phyloP scores from a whole-genome alignment of 768 basidiomycete genomes.

The Boletellus ananas region DNA sequence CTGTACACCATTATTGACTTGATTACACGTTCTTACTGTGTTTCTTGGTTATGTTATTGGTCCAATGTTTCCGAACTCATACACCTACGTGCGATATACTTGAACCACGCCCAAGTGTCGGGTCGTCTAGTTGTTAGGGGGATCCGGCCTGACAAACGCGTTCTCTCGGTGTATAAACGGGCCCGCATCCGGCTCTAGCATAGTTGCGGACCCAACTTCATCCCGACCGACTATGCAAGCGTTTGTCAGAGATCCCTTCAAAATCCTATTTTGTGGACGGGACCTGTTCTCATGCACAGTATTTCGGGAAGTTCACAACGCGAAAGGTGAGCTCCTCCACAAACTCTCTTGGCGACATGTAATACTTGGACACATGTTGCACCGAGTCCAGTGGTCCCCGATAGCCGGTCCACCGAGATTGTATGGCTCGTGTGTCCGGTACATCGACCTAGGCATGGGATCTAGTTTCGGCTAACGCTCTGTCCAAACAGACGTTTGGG shows the following conservation, averaged over 20 bases:
- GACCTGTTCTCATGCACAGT: constrained; percentile 83
- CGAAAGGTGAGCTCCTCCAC: constrained; percentile 47
- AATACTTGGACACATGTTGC: neutral
- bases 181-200: neutral
- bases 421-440: neutral
- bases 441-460: neutral
- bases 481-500: constrained; percentile 69
- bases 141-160: neutral
- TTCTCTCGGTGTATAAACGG: neutral
- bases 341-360: neutral
- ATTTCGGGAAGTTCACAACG: constrained; percentile 57
- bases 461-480: constrained; percentile 8
- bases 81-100: no score
- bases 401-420: neutral
- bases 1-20: constrained; percentile 10
- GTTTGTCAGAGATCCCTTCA: constrained; percentile 40
- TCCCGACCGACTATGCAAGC: neutral
- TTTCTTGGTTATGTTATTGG: constrained; percentile 6
- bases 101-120: neutral
- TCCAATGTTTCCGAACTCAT: neutral
- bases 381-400: neutral
- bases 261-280: constrained; percentile 85
- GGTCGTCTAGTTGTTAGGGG: no score
- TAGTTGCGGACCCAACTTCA: neutral
- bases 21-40: neutral